phyloP scores from a whole-genome alignment of 495 filamentous ascomycete genomes.

The Penicillium daleae region DNA sequence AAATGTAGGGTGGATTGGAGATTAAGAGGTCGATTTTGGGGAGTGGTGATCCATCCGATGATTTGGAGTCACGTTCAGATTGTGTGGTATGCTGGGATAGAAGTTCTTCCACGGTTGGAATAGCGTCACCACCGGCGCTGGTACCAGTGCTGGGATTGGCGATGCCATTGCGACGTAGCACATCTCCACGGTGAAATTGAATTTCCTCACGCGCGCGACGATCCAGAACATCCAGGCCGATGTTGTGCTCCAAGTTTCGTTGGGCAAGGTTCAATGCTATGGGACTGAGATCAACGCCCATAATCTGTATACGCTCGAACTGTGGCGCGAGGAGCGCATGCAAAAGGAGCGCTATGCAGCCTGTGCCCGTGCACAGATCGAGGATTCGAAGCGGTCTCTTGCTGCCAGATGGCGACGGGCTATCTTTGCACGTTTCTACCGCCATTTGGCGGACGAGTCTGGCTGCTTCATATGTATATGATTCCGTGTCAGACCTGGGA shows the following conservation, averaged over 20 bases:
- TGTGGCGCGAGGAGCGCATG: slow-evolving; percentile 53
- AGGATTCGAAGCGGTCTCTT: slow-evolving; percentile 58
- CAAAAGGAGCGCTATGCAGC: slow-evolving; percentile 84
- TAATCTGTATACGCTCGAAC: slow-evolving; percentile 36
- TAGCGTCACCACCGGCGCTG: background rate
- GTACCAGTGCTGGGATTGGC: background rate
- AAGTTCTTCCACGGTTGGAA: slow-evolving; percentile 19
- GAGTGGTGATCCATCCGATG: background rate
- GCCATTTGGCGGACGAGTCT: slow-evolving; percentile 39
- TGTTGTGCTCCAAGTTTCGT: slow-evolving; percentile 62
- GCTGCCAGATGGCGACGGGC: background rate
- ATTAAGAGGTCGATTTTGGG: slow-evolving; percentile 69
- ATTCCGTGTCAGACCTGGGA: slow-evolving; percentile 69
- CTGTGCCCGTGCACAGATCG: slow-evolving; percentile 88
- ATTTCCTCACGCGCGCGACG: slow-evolving; percentile 42
- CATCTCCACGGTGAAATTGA: slow-evolving; percentile 55
- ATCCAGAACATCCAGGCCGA: slow-evolving; percentile 30
- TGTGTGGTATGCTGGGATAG: slow-evolving; percentile 11
- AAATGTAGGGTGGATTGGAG: slow-evolving; percentile 93
- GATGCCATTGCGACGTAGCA: slow-evolving; percentile 44
- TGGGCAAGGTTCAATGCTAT: slow-evolving; percentile 63
- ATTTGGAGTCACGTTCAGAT: background rate
- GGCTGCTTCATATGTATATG: slow-evolving; percentile 62
- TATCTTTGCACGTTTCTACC: background rate
- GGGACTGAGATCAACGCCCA: slow-evolving; percentile 46